A percentile compares a stretch with the other conserved stretches of the same genome.
phyloP scores from a whole-genome alignment of 441 rosid species.

The Adansonia rubrostipa region DNA sequence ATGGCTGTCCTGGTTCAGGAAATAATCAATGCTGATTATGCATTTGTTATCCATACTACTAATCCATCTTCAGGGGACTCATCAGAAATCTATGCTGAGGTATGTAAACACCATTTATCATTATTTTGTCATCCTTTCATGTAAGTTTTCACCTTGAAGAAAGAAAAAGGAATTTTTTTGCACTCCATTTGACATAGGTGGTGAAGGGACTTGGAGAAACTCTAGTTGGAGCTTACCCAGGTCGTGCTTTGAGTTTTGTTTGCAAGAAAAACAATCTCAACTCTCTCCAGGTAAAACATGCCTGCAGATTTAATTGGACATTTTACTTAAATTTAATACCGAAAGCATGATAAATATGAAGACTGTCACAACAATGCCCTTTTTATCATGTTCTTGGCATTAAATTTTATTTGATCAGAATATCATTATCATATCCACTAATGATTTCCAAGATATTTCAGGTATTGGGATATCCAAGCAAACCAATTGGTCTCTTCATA shows the following conservation, averaged over 20 bases:
- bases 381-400: neutral
- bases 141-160: neutral
- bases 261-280: conserved; percentile 74
- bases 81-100: conserved; percentile 97
- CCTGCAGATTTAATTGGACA: conserved; percentile 8
- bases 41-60: conserved; percentile 96
- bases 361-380: neutral
- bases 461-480: conserved; percentile 97
- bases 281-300: conserved; percentile 69
- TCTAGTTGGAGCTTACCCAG: conserved; percentile 98
- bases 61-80: conserved; percentile 96
- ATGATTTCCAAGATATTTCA: conserved; percentile 38
- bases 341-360: neutral
- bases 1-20: conserved; percentile 99
- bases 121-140: neutral
- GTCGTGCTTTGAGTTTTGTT: conserved; percentile 93
- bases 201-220: conserved; percentile 99
- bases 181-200: conserved; percentile 49
- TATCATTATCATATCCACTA: conserved; percentile 22
- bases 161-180: conserved; percentile 19
- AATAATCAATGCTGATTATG: conserved; percentile 93
- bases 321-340: neutral
- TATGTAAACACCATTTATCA: conserved; percentile 34
- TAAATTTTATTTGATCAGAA: conserved; percentile 16
- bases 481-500: conserved; percentile 88